Conservation (phyloP, 2,329 filamentous ascomycete genomes). For the Trichoderma semiorbis region DNA sequence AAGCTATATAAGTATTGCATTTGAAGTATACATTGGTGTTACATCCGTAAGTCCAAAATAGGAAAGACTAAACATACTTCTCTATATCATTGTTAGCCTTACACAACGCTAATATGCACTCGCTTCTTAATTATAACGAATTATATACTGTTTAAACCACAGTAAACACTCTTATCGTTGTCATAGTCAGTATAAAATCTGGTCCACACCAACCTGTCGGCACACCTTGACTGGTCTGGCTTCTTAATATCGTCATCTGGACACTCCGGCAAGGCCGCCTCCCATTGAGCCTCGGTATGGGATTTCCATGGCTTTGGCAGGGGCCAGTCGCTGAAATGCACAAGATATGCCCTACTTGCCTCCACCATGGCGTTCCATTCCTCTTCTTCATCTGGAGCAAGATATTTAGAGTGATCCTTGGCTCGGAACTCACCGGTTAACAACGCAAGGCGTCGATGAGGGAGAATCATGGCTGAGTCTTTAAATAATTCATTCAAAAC, state of each 20-base stretch:
- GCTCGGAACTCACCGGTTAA: neutral
- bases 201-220: neutral
- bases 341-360: conserved; percentile 49
- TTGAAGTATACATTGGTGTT: neutral
- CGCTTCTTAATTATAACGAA: neutral
- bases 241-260: neutral
- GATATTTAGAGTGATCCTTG: neutral
- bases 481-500: neutral
- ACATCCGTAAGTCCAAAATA: neutral
- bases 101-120: neutral
- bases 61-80: too few relatives aligned
- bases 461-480: neutral
- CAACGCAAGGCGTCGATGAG: neutral
- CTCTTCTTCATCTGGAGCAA: conserved; percentile 36
- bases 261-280: neutral
- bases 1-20: neutral
- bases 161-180: neutral
- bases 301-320: conserved; percentile 55
- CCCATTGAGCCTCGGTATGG: neutral
- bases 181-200: neutral
- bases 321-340: conserved; percentile 72
- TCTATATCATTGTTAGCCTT: neutral
- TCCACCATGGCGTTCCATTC: conserved; percentile 52
- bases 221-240: neutral
- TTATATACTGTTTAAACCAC: neutral